phyloP scores from a whole-genome alignment of 805 yeast species.

The Yamadazyma laniorum region DNA sequence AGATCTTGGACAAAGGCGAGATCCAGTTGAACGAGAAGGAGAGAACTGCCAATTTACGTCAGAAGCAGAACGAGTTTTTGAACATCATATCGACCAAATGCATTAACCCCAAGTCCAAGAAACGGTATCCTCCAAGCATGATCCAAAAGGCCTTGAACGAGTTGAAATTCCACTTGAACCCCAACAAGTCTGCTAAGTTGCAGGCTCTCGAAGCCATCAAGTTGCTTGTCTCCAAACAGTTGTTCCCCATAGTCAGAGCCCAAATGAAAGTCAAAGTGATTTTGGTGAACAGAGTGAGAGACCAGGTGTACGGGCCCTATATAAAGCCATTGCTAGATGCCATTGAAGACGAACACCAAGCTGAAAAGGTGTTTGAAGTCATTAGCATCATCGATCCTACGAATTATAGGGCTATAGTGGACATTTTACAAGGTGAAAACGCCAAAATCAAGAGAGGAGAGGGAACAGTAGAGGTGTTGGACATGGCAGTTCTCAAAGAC shows the following conservation, averaged over 20 bases:
- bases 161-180: constrained; percentile 73
- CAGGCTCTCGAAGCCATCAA: constrained; percentile 93
- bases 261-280: constrained; percentile 82
- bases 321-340: constrained; percentile 34
- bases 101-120: constrained; percentile 83
- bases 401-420: constrained; percentile 67
- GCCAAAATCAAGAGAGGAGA: constrained; percentile 47
- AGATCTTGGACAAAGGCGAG: constrained; percentile 87
- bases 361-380: constrained; percentile 41
- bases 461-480: constrained; percentile 78
- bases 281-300: constrained; percentile 53
- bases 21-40: constrained; percentile 93
- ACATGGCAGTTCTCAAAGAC: constrained; percentile 81
- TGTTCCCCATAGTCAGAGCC: constrained; percentile 92
- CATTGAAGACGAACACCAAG: constrained; percentile 48
- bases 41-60: constrained; percentile 69
- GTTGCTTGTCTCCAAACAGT: constrained; percentile 68
- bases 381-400: constrained; percentile 83
- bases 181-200: constrained; percentile 72
- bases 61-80: constrained; percentile 77
- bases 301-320: constrained; percentile 31
- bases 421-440: constrained; percentile 50
- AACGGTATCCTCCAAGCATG: constrained; percentile 93
- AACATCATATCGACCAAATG: constrained; percentile 86
- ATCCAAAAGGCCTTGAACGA: constrained; percentile 81